phyloP scores from a whole-genome alignment of 2,329 filamentous ascomycete genomes.

The Penicillium corylophilum region DNA sequence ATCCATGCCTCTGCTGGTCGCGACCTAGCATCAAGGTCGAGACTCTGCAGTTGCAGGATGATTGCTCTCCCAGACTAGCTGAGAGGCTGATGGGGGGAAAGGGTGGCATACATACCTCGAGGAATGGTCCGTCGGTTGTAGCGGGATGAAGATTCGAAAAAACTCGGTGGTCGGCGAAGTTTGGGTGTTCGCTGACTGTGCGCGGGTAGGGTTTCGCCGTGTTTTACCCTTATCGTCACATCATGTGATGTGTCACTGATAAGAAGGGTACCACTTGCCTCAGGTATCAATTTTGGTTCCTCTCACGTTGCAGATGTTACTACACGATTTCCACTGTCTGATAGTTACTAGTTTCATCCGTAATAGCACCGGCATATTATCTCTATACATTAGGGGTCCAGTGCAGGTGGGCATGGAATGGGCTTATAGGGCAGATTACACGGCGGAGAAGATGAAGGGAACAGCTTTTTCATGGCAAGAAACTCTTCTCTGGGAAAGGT shows the following conservation, averaged over 20 bases:
- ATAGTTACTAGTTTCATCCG: not conserved
- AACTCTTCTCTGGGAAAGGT: conserved; percentile 31
- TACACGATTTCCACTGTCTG: too few species aligned
- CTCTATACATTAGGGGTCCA: conserved; percentile 14
- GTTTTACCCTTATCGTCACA: conserved; percentile 32
- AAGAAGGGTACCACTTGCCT: conserved; percentile 3
- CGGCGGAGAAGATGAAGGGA: conserved; percentile 15
- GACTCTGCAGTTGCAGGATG: conserved; percentile 23
- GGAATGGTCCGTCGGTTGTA: conserved; percentile 30
- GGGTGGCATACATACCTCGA: conserved; percentile 43
- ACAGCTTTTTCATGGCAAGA: conserved; percentile 33
- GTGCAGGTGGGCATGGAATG: conserved; percentile 2
- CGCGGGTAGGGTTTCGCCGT: conserved; percentile 31
- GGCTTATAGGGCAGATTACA: conserved; percentile 14
- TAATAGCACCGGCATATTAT: not conserved
- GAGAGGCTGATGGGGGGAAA: conserved; percentile 33
- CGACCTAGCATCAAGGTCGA: conserved; percentile 2
- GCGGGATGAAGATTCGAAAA: conserved; percentile 25
- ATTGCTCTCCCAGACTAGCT: conserved; percentile 49
- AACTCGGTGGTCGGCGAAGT: conserved; percentile 17
- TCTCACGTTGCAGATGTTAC: not conserved
- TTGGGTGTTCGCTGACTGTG: conserved; percentile 32
- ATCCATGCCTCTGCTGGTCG: conserved; percentile 26
- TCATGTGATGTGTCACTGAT: conserved; percentile 24
- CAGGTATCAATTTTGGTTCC: conserved; percentile 8